These are phyloP conservation scores for Centella asiatica DNA, from an alignment of 129 eudicot species.

Conservation along the genomic window DNA sequence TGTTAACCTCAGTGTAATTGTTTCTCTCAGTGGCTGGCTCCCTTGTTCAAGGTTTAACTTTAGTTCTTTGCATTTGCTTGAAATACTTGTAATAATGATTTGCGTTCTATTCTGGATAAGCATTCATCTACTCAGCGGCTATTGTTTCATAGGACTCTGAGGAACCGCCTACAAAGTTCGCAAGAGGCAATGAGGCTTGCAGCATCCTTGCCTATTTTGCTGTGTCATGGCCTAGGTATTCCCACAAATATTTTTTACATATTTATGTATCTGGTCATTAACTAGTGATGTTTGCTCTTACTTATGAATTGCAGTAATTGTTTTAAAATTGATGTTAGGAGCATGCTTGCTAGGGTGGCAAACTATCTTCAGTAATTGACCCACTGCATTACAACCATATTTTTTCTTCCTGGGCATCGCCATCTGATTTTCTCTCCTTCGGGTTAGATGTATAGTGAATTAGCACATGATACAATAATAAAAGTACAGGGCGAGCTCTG, in stretches of 20 bases:
- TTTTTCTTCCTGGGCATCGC: neutral
- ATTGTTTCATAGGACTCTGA: slow-evolving; percentile 35
- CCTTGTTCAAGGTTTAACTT: slow-evolving; percentile 46
- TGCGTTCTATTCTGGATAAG: slow-evolving; percentile 1
- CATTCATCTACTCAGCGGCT: slow-evolving; percentile 14
- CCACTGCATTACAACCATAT: neutral
- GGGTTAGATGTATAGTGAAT: no score
- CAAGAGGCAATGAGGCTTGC: slow-evolving; percentile 57
- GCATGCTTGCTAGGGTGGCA: neutral
- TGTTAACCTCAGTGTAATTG: slow-evolving; percentile 39
- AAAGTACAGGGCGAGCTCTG: no score
- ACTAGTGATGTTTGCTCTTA: no score
- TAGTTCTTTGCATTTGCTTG: slow-evolving; percentile 2
- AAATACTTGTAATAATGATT: neutral
- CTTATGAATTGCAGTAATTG: neutral
- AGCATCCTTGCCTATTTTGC: slow-evolving; percentile 57
- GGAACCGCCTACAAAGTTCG: slow-evolving; percentile 44
- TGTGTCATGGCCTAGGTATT: slow-evolving; percentile 77
- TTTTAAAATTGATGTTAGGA: neutral
- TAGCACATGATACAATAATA: no score
- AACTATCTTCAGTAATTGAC: neutral
- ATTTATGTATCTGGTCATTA: no score
- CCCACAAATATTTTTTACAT: neutral
- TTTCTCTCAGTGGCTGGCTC: slow-evolving; percentile 63
- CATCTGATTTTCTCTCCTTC: no score